phyloP scores from a whole-genome alignment of 108 stramenopile genomes.

The Chaetoceros muelleri region DNA sequence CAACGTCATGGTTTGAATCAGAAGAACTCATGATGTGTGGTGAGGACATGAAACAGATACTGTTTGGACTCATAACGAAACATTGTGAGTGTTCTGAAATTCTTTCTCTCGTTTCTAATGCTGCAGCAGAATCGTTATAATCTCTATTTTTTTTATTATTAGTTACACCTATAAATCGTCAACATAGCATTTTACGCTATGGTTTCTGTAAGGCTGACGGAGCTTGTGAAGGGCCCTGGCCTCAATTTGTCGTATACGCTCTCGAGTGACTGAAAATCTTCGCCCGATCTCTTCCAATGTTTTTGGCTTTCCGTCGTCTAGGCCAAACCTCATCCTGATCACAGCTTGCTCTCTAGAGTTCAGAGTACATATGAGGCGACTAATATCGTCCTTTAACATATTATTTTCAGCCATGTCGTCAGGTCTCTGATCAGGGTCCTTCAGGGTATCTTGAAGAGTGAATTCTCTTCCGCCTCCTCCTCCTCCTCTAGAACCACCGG shows the following conservation, averaged over 20 bases:
- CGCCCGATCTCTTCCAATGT: constrained; percentile 90
- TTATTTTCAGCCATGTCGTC: constrained; percentile 66
- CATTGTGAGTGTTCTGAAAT: too few relatives aligned
- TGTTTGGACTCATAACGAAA: too few relatives aligned
- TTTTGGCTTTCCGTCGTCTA: constrained; percentile 84
- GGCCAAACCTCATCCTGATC: constrained; percentile 90
- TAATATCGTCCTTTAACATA: constrained; percentile 77
- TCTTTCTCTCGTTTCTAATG: too few relatives aligned
- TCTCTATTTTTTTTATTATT: too few relatives aligned
- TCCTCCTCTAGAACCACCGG: constrained; percentile 37
- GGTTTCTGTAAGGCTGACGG: constrained; percentile 84
- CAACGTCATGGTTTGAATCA: constrained; percentile 13
- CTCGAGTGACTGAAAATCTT: constrained; percentile 77
- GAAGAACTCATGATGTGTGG: too few relatives aligned
- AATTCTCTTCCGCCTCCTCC: constrained; percentile 37
- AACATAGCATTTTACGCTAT: constrained; percentile 78
- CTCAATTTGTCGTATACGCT: constrained; percentile 95
- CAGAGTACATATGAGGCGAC: constrained; percentile 74
- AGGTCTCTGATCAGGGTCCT: constrained; percentile 74
- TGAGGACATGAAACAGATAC: too few relatives aligned
- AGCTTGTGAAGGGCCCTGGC: constrained; percentile 91
- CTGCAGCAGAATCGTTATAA: too few relatives aligned
- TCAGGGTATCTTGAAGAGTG: constrained; percentile 55
- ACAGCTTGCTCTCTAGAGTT: constrained; percentile 87
- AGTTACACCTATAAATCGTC: constrained; percentile 62